Conservation (phyloP, 352 stramenopile species). For the Pythium pyrilobum region DNA sequence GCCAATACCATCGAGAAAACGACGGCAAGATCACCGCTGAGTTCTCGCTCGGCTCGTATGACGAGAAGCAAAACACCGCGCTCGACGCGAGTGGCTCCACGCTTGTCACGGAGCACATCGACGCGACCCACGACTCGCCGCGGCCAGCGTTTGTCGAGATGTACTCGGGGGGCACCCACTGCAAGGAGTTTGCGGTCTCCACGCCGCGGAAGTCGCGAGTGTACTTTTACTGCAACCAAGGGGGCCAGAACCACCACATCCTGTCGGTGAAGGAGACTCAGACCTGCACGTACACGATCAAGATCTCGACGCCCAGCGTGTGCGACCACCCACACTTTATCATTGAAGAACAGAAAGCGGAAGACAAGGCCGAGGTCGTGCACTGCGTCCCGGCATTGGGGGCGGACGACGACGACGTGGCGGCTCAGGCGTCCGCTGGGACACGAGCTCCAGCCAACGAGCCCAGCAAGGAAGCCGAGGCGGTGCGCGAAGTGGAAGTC, state of each 20-base stretch:
- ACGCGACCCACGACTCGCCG: conserved; percentile 69
- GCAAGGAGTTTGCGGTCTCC: conserved; percentile 62
- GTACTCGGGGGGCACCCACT: conserved; percentile 65
- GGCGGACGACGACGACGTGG: background rate
- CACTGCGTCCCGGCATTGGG: conserved; percentile 55
- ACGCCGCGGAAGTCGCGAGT: conserved; percentile 57
- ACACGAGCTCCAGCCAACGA: background rate
- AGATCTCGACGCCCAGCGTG: conserved; percentile 65
- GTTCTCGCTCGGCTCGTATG: conserved; percentile 60
- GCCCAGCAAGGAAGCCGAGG: background rate
- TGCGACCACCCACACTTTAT: conserved; percentile 82
- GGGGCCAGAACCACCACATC: conserved; percentile 64
- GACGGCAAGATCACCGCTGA: conserved; percentile 61
- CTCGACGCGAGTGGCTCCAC: conserved; percentile 35
- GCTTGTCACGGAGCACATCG: conserved; percentile 69
- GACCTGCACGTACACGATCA: conserved; percentile 80
- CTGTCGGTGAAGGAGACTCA: conserved; percentile 73
- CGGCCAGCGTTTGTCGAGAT: conserved; percentile 64
- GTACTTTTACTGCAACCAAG: conserved; percentile 72
- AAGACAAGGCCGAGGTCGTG: conserved; percentile 47
- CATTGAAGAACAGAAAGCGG: conserved; percentile 54
- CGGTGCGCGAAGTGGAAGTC: conserved; percentile 12
- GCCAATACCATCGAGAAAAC: conserved; percentile 70
- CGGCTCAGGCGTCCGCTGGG: background rate
- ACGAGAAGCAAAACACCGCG: conserved; percentile 42